A percentile compares a stretch with the other conserved stretches of the same genome.
Evolutionary conservation across 1,139 yeast species (phyloP).

Genomic region (Magnusiomyces clavatus): DNA sequence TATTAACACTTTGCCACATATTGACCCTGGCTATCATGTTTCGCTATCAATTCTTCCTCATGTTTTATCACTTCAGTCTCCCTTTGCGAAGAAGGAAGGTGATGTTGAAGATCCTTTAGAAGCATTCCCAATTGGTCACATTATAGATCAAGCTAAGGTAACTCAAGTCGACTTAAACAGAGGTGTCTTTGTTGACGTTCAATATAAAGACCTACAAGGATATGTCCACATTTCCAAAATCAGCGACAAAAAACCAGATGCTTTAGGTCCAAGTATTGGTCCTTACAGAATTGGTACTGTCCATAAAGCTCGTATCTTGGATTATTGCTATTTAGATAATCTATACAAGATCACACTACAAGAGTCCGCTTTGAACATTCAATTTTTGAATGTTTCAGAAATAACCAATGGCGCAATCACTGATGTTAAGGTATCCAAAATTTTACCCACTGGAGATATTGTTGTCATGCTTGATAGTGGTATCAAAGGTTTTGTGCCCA

Average conservation of each 20-base stretch:
- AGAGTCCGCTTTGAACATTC: constrained; percentile 51
- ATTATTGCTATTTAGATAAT: constrained; percentile 60
- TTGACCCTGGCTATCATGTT: constrained; percentile 47
- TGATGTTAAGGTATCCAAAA: constrained; percentile 44
- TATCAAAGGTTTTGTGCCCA: constrained; percentile 70
- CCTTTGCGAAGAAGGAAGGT: constrained; percentile 4
- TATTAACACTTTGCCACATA: constrained; percentile 44
- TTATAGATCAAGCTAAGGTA: constrained; percentile 52
- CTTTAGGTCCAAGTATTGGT: constrained; percentile 27
- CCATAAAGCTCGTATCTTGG: constrained; percentile 71
- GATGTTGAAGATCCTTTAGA: constrained; percentile 41
- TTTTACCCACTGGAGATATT: constrained; percentile 66
- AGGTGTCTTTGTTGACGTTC: constrained; percentile 30
- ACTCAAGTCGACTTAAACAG: constrained; percentile 40
- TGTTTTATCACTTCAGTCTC: constrained; percentile 31
- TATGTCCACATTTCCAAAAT: constrained; percentile 56
- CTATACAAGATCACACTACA: constrained; percentile 61
- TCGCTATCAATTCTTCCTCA: constrained; percentile 59
- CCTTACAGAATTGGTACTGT: constrained; percentile 51
- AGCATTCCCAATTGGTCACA: constrained; percentile 73
- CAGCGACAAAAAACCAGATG: constrained; percentile 42
- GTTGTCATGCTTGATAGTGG: constrained; percentile 55
- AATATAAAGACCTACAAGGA: constrained; percentile 17
- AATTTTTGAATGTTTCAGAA: constrained; percentile 60
- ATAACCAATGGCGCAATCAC: constrained; percentile 62